Conservation (phyloP, 2,329 filamentous ascomycete genomes). For the Beauveria rudraprayagi region DNA sequence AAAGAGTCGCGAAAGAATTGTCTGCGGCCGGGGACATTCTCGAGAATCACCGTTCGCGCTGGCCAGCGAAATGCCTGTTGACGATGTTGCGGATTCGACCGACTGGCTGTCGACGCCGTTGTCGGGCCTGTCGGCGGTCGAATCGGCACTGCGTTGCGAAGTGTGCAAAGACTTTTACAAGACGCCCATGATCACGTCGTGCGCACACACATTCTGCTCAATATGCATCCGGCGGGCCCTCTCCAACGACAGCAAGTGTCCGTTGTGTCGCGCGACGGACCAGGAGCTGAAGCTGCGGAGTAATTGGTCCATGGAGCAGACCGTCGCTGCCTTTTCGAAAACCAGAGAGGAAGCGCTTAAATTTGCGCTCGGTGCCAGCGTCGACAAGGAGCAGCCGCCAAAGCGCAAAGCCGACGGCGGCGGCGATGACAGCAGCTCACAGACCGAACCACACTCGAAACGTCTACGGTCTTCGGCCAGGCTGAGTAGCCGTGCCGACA, state of each 20-base stretch:
- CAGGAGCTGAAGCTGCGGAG: conserved; percentile 78
- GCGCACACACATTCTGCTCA: conserved; percentile 94
- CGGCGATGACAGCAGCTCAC: conserved; percentile 22
- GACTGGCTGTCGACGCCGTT: conserved; percentile 74
- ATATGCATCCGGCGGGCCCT: conserved; percentile 86
- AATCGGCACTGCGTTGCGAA: conserved; percentile 83
- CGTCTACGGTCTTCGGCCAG: conserved; percentile 45
- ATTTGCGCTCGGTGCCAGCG: conserved; percentile 43
- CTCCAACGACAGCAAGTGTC: conserved; percentile 77
- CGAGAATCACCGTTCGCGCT: background rate
- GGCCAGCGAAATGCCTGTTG: conserved; percentile 21
- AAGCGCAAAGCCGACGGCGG: conserved; percentile 46
- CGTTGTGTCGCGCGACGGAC: conserved; percentile 68
- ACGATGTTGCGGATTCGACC: conserved; percentile 63
- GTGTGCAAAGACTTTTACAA: conserved; percentile 97
- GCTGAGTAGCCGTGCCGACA: conserved; percentile 34
- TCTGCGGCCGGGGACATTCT: background rate
- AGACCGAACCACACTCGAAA: conserved; percentile 32
- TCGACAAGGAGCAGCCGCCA: conserved; percentile 16
- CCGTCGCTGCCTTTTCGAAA: conserved; percentile 68
- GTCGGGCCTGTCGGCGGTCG: conserved; percentile 58
- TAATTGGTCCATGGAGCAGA: conserved; percentile 79
- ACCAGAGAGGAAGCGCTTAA: conserved; percentile 55
- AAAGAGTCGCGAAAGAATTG: background rate
- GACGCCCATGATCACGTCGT: conserved; percentile 91